Evolutionary conservation across 768 basidiomycete genomes (phyloP), one percentile per base, ranked within the genome.

Genomic region (Xerocomus spinulosus): DNA sequence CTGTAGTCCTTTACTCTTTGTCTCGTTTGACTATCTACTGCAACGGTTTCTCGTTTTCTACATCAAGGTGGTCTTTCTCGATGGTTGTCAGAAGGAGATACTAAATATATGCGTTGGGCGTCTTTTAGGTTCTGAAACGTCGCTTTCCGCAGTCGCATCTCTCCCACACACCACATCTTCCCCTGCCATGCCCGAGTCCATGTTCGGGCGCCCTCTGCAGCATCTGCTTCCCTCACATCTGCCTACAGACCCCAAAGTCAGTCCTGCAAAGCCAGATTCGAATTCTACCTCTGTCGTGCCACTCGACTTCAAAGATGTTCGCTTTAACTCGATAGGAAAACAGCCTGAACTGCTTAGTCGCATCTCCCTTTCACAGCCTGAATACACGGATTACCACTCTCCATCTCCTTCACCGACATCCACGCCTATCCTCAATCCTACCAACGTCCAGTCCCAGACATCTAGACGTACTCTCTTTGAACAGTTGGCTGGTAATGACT

Each of bases 251-350:
- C 5, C 25, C 25, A n/a, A 10, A 29, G 5, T 21, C 26, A 13
- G 18, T 25, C 23, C 40, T 3, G 29, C 45, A 9, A 14, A 20
- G 17, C 25, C 51, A 25, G 42, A 42, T 20, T 40, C 50, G 8
- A 35, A 43, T n/a, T 5, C 43, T 17, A 17, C 50, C 49, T 46
- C 66, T 53, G 46, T 60, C 12, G 35, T 30, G 1, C 42, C 56
- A 17, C 56, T 26, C 20, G 53, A 52, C 35, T 72, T 79, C 46
- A 52, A 70, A n/a, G 59, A 67, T 44, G 71, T 82, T 58, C 68
- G 66, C 23, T 84, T 83, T 58, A 61, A 53, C 10, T 72, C 63
- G 4, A 84, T 85, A 33, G 82, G 82, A 24, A 73, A 78, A 56
- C 63, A 68, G 49, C 80, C 81, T 0, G 64, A 68, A 13, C 66